Conservation (phyloP, 1,284 basidiomycete genomes). For the Puccinia brachypodii region DNA sequence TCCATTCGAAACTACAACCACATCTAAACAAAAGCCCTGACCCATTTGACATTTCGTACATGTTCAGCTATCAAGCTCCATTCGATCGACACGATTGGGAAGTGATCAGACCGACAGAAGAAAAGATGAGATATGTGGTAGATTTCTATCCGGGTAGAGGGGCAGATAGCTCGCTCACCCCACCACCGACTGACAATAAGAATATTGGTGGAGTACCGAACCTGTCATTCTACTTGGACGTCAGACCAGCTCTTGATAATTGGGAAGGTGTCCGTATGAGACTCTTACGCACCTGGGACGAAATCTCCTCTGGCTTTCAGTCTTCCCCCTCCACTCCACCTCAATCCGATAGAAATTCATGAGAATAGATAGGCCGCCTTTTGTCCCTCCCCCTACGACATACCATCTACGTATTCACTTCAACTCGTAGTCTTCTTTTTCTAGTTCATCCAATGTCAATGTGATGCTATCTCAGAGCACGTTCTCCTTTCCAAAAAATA, state of each 20-base stretch:
- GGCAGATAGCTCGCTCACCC: conserved; percentile 53
- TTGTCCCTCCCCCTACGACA: neutral
- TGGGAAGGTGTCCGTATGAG: conserved; percentile 84
- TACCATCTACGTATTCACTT: neutral
- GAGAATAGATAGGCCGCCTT: neutral
- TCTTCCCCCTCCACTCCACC: conserved; percentile 1
- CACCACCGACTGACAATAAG: conserved; percentile 58
- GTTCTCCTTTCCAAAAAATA: no score
- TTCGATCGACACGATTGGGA: conserved; percentile 99
- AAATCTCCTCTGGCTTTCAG: neutral
- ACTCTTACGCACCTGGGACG: conserved; percentile 49
- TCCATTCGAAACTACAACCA: neutral
- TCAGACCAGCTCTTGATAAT: conserved; percentile 84
- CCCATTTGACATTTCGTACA: no score
- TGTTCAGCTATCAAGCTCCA: conserved; percentile 76
- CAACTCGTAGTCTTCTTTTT: neutral
- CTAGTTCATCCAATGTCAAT: neutral
- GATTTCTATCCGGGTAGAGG: conserved; percentile 94
- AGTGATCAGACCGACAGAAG: conserved; percentile 68
- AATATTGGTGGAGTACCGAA: conserved; percentile 29
- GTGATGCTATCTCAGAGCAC: no score
- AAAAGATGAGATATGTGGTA: conserved; percentile 87
- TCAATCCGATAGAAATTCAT: conserved; percentile 2
- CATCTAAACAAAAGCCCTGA: conserved; percentile 28
- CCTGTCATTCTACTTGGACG: conserved; percentile 84